These are phyloP conservation scores for Prototheca wickerhamii DNA, from an alignment of 163 green algal species.

Conservation along the genomic window DNA sequence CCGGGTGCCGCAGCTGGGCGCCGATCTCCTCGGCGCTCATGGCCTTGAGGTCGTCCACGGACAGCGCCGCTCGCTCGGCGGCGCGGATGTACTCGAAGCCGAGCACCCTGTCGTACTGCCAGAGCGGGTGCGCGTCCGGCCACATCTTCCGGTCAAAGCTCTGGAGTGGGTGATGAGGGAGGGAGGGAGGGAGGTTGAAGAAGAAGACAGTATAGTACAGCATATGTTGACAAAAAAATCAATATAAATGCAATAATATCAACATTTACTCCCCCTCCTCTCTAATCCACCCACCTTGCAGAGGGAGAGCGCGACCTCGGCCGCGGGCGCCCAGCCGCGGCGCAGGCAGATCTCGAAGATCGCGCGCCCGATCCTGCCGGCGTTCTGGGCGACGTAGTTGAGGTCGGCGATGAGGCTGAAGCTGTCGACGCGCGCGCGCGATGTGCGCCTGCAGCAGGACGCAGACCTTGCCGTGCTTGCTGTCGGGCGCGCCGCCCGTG, in stretches of 20 bases:
- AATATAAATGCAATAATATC: too few relatives aligned
- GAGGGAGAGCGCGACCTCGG: constrained; percentile 64
- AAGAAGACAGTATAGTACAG: too few relatives aligned
- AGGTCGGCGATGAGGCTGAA: constrained; percentile 91
- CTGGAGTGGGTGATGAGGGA: constrained; percentile 25
- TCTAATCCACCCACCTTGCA: constrained; percentile 42
- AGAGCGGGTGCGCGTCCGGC: constrained; percentile 73
- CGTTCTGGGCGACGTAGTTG: constrained; percentile 84
- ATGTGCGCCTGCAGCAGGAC: constrained; percentile 88
- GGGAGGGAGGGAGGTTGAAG: too few relatives aligned
- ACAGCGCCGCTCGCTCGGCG: constrained; percentile 65
- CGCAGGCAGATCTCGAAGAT: constrained; percentile 91
- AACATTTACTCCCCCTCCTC: neutral
- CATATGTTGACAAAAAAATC: neutral
- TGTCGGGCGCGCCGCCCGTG: constrained; percentile 56
- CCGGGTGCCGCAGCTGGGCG: constrained; percentile 59
- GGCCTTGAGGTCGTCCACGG: constrained; percentile 65
- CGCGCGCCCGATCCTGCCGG: constrained; percentile 75
- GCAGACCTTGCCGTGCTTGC: constrained; percentile 81
- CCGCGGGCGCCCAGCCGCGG: constrained; percentile 65
- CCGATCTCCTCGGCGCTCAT: constrained; percentile 80
- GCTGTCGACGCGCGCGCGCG: constrained; percentile 62
- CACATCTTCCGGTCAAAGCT: constrained; percentile 67
- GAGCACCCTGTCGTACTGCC: constrained; percentile 77
- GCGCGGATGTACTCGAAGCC: constrained; percentile 69